Evolutionary conservation across 192 early-diverging fungal genomes (phyloP).

Genomic region (Helicostylum pulchrum): DNA sequence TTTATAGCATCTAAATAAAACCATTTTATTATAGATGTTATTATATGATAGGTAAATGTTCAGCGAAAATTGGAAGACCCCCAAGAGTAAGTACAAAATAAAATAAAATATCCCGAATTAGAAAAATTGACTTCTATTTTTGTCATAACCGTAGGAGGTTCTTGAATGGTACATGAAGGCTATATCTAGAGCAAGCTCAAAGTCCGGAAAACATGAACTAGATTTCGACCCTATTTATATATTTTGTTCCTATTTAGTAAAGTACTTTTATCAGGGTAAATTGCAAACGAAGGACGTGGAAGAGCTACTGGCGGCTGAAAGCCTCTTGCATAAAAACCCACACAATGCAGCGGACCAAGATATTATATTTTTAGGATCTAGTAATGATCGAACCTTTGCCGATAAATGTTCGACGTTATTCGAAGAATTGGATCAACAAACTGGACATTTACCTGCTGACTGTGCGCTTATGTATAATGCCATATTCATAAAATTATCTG

Average conservation of each 20-base stretch:
- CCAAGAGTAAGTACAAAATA: constrained; percentile 28
- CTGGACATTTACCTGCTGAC: constrained; percentile 1
- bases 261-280: constrained; percentile 44
- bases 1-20: background rate
- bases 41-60: constrained; percentile 51
- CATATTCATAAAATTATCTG: constrained; percentile 43
- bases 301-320: background rate
- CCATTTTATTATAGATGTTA: constrained; percentile 17
- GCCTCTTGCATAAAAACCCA: background rate
- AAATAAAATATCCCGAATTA: background rate
- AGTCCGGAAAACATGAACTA: constrained; percentile 49
- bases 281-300: constrained; percentile 33
- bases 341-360: background rate
- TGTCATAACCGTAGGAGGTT: constrained; percentile 29
- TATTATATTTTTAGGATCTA: background rate
- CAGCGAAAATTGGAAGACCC: constrained; percentile 40
- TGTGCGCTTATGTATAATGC: constrained; percentile 38
- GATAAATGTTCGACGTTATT: background rate
- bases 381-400: background rate
- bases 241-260: constrained; percentile 54
- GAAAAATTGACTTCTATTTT: background rate
- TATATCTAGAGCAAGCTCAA: constrained; percentile 29
- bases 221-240: constrained; percentile 61
- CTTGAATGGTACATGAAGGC: constrained; percentile 40
- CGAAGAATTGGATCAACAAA: background rate